phyloP scores from a whole-genome alignment of 371 early-diverging fungal genomes.

The Choanephora cucurbitarum region DNA sequence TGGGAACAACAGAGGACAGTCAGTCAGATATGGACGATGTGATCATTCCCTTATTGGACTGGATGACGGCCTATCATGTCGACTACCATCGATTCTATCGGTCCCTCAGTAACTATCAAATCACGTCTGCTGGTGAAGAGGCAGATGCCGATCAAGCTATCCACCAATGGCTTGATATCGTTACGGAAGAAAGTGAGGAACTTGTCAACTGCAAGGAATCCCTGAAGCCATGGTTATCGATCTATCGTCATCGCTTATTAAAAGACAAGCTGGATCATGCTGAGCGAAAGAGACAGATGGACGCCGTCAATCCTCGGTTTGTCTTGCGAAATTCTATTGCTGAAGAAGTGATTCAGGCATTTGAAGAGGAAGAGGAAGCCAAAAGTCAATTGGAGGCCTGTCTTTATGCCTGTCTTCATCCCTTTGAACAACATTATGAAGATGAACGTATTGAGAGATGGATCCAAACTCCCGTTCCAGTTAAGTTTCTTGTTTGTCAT shows the following conservation, averaged over 20 bases:
- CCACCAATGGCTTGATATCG: slow-evolving; percentile 32
- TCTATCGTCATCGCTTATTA: slow-evolving; percentile 58
- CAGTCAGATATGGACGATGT: slow-evolving; percentile 55
- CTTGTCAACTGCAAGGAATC: slow-evolving; percentile 23
- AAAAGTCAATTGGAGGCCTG: slow-evolving; percentile 46
- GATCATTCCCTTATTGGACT: slow-evolving; percentile 69
- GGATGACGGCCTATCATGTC: slow-evolving; percentile 57
- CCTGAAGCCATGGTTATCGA: slow-evolving; percentile 43
- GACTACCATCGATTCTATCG: slow-evolving; percentile 83
- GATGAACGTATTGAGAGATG: slow-evolving; percentile 35
- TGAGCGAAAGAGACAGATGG: slow-evolving; percentile 55
- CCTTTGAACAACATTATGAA: slow-evolving; percentile 54
- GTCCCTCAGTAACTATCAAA: slow-evolving; percentile 45
- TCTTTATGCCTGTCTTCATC: slow-evolving; percentile 58
- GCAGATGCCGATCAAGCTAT: slow-evolving; percentile 38
- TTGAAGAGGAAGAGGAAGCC: slow-evolving; percentile 42
- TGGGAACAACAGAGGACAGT: slow-evolving; percentile 13
- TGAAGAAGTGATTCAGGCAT: slow-evolving; percentile 61
- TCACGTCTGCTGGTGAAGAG: slow-evolving; percentile 41
- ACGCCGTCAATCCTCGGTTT: slow-evolving; percentile 68
- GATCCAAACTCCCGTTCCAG: slow-evolving; percentile 36
- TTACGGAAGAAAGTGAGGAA: slow-evolving; percentile 26
- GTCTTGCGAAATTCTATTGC: slow-evolving; percentile 78
- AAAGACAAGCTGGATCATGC: slow-evolving; percentile 25
- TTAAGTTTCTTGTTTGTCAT: slow-evolving; percentile 20